Percentiles rank a stretch among this genome's conserved stretches.
Conservation (phyloP, 345 rosid species). For the Psidium guajava region DNA sequence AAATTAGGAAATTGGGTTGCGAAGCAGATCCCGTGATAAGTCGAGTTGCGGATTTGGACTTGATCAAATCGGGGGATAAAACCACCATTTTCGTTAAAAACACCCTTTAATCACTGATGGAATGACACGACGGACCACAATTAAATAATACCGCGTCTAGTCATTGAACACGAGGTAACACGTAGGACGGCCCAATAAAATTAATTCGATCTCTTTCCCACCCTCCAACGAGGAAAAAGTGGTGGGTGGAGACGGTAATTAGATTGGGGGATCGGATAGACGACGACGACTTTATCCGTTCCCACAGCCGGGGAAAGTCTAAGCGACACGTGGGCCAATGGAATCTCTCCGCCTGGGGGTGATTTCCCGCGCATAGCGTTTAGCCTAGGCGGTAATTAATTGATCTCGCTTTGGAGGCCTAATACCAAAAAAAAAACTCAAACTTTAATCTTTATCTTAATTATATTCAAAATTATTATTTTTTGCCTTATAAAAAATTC, state of each 20-base stretch:
- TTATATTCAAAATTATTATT: too few relatives aligned
- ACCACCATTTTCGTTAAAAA: neutral
- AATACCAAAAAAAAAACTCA: too few relatives aligned
- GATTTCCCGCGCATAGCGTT: neutral
- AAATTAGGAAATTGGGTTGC: neutral
- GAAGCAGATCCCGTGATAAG: neutral
- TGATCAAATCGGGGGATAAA: neutral
- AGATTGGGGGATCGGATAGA: neutral
- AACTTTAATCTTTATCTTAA: too few relatives aligned
- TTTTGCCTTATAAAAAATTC: too few relatives aligned
- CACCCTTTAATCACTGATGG: neutral
- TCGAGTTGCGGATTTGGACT: rapidly evolving
- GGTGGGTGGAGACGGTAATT: neutral
- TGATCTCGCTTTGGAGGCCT: too few relatives aligned
- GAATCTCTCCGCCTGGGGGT: neutral
- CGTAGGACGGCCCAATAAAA: neutral
- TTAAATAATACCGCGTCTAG: neutral
- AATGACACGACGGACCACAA: neutral
- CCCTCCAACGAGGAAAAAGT: neutral
- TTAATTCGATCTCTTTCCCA: neutral
- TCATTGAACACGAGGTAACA: neutral
- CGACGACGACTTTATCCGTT: neutral
- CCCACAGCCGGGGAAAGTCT: neutral
- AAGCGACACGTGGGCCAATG: neutral
- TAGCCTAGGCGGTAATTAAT: neutral